phyloP scores from a whole-genome alignment of 768 basidiomycete genomes.

The Lactifluus echinatus region DNA sequence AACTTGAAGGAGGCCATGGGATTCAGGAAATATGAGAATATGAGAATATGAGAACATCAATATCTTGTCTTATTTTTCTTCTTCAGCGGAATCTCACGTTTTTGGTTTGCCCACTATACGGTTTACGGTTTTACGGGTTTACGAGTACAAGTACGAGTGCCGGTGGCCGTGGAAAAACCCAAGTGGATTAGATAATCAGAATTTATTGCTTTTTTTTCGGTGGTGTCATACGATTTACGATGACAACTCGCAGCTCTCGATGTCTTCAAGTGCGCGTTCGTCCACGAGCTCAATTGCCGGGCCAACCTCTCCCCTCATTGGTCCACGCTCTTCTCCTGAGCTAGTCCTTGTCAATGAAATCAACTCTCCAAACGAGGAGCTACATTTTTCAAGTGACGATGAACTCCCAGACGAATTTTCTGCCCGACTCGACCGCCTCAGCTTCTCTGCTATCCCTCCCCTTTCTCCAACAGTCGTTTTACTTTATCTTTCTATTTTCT shows the following conservation, averaged over 20 bases:
- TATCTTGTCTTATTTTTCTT: no score
- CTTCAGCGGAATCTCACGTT: no score
- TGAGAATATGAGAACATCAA: no score
- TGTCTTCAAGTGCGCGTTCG: conserved; percentile 13
- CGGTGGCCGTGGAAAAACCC: no score
- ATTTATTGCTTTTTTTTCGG: no score
- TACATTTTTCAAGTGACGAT: conserved; percentile 38
- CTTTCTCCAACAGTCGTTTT: conserved; percentile 52
- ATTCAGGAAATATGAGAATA: background rate
- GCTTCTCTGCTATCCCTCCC: conserved; percentile 38
- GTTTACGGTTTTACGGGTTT: no score
- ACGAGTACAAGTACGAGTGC: no score
- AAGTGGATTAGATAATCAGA: no score
- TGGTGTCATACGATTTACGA: no score
- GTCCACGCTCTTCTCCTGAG: conserved; percentile 29
- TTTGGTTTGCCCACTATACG: no score
- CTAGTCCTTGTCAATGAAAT: conserved; percentile 56
- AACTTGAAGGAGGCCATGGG: background rate
- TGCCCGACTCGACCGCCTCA: conserved; percentile 23
- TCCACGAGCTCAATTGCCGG: conserved; percentile 6
- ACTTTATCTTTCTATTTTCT: conserved; percentile 60
- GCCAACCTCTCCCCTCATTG: conserved; percentile 3
- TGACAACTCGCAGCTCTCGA: background rate
- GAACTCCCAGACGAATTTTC: conserved; percentile 30
- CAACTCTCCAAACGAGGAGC: conserved; percentile 30